Percentiles rank a stretch among this genome's conserved stretches.
Evolutionary conservation across 73 alveolate species (phyloP).

Genomic region (Urostyla sp.): DNA sequence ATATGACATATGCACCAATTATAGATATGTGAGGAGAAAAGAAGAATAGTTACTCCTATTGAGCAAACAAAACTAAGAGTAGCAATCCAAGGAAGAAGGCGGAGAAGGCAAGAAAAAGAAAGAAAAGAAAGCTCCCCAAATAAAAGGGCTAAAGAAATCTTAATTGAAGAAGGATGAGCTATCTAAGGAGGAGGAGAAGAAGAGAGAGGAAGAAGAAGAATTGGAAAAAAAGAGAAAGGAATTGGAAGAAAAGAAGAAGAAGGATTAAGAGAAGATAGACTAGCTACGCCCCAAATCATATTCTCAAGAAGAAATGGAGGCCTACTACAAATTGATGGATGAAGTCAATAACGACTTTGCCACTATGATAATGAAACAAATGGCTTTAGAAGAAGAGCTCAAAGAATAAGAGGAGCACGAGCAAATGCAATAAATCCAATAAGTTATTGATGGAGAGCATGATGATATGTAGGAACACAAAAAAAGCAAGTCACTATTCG

Average conservation of each 20-base stretch:
- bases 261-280: constrained; percentile 63
- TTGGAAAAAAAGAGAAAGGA: constrained; percentile 23
- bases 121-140: not conserved
- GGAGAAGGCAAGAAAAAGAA: constrained; percentile 38
- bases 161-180: constrained; percentile 63
- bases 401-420: constrained; percentile 55
- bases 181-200: constrained; percentile 36
- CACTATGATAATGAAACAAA: constrained; percentile 39
- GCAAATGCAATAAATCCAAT: constrained; percentile 13
- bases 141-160: constrained; percentile 23
- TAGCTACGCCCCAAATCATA: constrained; percentile 65
- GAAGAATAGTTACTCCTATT: too few species aligned
- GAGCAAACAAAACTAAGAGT: too few species aligned
- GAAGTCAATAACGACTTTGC: constrained; percentile 57
- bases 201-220: constrained; percentile 70
- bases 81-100: constrained; percentile 59
- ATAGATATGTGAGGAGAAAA: constrained; percentile 47
- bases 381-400: constrained; percentile 41
- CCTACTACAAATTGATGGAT: constrained; percentile 49
- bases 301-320: constrained; percentile 73
- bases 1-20: constrained; percentile 72
- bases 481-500: constrained; percentile 60
- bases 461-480: constrained; percentile 69
- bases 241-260: constrained; percentile 69
- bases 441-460: constrained; percentile 74